These are phyloP conservation scores for Chernovozyma aurita DNA, from an alignment of 1,139 yeast genomes.

Conservation along the genomic window DNA sequence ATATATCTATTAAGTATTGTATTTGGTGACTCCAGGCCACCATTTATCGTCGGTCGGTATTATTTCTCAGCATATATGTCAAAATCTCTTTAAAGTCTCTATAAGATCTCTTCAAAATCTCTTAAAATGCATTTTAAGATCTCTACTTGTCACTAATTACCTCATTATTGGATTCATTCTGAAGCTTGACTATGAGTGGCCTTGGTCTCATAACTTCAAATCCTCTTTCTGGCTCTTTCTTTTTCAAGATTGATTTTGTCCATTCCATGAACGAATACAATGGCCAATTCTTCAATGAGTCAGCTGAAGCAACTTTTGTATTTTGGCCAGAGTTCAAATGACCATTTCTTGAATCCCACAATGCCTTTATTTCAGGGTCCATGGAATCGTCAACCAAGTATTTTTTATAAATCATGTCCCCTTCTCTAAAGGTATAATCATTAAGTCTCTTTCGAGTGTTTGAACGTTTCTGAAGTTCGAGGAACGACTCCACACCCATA, in stretches of 20 bases:
- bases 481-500: constrained; percentile 13
- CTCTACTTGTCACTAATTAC: background rate
- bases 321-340: background rate
- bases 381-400: constrained; percentile 31
- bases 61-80: too few species aligned
- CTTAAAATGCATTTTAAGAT: too few species aligned
- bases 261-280: too few species aligned
- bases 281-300: background rate
- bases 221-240: constrained; percentile 14
- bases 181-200: constrained; percentile 26
- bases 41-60: too few species aligned
- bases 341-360: constrained; percentile 44
- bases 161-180: background rate
- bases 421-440: constrained; percentile 48
- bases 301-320: background rate
- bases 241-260: background rate
- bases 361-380: constrained; percentile 47
- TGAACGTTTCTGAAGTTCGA: constrained; percentile 18
- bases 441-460: constrained; percentile 20
- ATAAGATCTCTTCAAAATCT: too few species aligned
- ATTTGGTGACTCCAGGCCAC: too few species aligned
- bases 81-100: too few species aligned
- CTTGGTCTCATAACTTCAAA: constrained; percentile 45
- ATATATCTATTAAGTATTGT: too few species aligned
- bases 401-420: constrained; percentile 41